Evolutionary conservation across 2,329 filamentous ascomycete species (phyloP).

Genomic region (Calonectria multiphialidica): DNA sequence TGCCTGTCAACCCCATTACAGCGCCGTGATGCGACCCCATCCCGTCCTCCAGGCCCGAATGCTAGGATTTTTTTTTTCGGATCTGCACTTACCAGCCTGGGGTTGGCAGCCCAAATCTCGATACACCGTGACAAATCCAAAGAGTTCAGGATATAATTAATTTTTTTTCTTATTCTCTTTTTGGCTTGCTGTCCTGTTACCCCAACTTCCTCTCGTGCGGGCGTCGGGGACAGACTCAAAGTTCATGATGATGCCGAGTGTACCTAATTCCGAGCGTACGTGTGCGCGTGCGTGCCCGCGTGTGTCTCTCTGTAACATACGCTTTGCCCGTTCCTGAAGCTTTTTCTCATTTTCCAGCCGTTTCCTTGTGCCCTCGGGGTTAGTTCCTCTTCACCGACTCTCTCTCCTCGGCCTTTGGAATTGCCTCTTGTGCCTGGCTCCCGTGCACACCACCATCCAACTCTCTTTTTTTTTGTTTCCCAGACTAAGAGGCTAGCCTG

Average conservation of each 20-base stretch:
- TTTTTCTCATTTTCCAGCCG: neutral
- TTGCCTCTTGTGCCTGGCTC: constrained; percentile 11
- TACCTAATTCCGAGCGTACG: neutral
- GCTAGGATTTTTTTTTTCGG: neutral
- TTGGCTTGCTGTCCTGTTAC: neutral
- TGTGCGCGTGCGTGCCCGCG: neutral
- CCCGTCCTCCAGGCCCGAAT: neutral
- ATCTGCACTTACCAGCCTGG: neutral
- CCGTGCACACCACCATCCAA: neutral
- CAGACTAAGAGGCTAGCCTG: neutral
- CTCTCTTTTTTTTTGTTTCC: neutral
- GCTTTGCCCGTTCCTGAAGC: neutral
- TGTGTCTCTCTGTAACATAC: neutral
- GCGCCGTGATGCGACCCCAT: neutral
- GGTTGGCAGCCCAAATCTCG: neutral
- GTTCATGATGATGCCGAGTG: neutral
- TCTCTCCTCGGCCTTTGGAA: constrained; percentile 2
- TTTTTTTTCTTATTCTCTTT: neutral
- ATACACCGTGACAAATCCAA: neutral
- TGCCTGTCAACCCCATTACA: neutral
- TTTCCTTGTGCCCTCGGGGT: neutral
- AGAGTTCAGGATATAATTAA: too few species aligned
- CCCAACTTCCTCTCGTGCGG: neutral
- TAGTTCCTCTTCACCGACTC: constrained; percentile 13
- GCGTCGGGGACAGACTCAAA: neutral